Percentiles rank a stretch among this genome's conserved stretches.
phyloP scores from a whole-genome alignment of 1,139 yeast genomes.

The Blastobotrys raffinosifermentans region DNA sequence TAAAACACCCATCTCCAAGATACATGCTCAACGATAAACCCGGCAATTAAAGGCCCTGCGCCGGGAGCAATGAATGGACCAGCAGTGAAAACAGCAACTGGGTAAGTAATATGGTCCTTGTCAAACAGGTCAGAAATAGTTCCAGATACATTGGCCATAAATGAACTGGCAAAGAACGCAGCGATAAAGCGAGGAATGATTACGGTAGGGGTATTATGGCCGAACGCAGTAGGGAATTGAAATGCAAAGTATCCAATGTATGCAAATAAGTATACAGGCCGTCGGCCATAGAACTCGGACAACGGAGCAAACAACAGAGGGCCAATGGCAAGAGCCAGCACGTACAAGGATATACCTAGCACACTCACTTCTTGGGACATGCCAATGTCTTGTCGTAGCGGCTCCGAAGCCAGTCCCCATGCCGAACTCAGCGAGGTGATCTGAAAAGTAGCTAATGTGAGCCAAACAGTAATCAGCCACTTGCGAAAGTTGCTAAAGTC shows the following conservation, averaged over 20 bases:
- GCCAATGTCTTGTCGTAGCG: slow-evolving; percentile 44
- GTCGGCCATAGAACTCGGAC: slow-evolving; percentile 67
- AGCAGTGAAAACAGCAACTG: slow-evolving; percentile 61
- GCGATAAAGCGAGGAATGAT: slow-evolving; percentile 60
- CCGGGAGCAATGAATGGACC: slow-evolving; percentile 74
- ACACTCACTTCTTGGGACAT: slow-evolving; percentile 55
- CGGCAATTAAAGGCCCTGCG: slow-evolving; percentile 63
- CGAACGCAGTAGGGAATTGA: slow-evolving; percentile 61
- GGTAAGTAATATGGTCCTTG: slow-evolving; percentile 53
- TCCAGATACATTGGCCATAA: slow-evolving; percentile 69
- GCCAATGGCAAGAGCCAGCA: slow-evolving; percentile 62
- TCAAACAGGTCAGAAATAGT: slow-evolving; percentile 60
- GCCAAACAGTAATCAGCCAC: slow-evolving; percentile 48
- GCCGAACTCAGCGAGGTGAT: slow-evolving; percentile 49
- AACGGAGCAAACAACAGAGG: slow-evolving; percentile 68
- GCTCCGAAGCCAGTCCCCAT: slow-evolving; percentile 50
- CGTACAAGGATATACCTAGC: slow-evolving; percentile 56
- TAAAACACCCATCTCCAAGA: slow-evolving; percentile 57
- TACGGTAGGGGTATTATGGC: slow-evolving; percentile 55
- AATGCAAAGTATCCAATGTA: slow-evolving; percentile 51
- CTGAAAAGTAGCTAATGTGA: slow-evolving; percentile 43
- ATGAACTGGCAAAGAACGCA: slow-evolving; percentile 65
- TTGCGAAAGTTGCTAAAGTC: slow-evolving; percentile 36
- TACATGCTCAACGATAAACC: slow-evolving; percentile 50
- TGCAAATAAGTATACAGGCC: slow-evolving; percentile 55